phyloP scores from a whole-genome alignment of 495 filamentous ascomycete genomes.

The Durotheca rogersii region DNA sequence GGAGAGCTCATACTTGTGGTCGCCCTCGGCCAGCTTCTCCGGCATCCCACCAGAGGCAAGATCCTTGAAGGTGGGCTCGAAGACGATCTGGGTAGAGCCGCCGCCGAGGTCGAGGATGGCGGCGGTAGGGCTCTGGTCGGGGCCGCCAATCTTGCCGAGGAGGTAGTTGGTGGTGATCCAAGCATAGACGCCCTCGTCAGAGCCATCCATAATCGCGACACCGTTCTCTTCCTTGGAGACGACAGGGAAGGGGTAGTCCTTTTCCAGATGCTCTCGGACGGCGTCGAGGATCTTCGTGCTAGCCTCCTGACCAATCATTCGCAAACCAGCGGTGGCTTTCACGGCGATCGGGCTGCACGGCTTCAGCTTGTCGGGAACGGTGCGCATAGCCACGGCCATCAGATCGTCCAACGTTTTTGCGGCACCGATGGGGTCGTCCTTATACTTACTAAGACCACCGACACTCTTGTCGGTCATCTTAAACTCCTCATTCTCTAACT shows the following conservation, averaged over 20 bases:
- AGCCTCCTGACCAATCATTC: constrained; percentile 77
- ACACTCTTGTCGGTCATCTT: constrained; percentile 81
- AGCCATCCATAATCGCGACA: constrained; percentile 93
- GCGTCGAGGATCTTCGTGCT: constrained; percentile 82
- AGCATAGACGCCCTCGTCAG: constrained; percentile 94
- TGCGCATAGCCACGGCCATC: constrained; percentile 78
- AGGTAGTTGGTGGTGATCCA: constrained; percentile 99
- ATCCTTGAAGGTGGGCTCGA: constrained; percentile 87
- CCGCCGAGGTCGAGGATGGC: constrained; percentile 93
- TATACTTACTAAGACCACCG: constrained; percentile 84
- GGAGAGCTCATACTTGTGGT: constrained; percentile 91
- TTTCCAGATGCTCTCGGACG: constrained; percentile 82
- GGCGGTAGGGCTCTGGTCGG: constrained; percentile 84
- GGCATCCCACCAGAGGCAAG: constrained; percentile 77
- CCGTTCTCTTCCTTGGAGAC: constrained; percentile 80
- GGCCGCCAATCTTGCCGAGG: constrained; percentile 92
- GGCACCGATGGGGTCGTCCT: constrained; percentile 78
- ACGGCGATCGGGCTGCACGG: constrained; percentile 88
- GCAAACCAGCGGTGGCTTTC: constrained; percentile 92
- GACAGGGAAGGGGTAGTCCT: constrained; percentile 87
- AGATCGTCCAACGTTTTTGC: constrained; percentile 86
- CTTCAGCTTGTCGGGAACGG: constrained; percentile 83
- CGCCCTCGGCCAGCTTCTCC: constrained; percentile 78
- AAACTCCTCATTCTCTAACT: constrained; percentile 89
- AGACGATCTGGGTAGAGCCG: constrained; percentile 97